Conservation (phyloP, 2,329 filamentous ascomycete genomes). For the Rhynchosporium secalis region DNA sequence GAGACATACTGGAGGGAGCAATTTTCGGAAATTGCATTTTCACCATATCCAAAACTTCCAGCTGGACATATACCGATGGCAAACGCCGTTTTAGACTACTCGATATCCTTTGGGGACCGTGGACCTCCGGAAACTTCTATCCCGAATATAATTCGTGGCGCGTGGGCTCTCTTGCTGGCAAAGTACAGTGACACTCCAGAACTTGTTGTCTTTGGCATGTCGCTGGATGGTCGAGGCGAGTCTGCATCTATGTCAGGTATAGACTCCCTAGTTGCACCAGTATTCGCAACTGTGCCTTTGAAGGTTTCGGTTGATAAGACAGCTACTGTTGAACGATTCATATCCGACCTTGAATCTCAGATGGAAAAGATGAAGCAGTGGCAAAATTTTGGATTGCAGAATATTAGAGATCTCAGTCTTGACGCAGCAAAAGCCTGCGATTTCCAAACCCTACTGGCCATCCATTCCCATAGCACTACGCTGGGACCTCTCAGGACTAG, state of each 20-base stretch:
- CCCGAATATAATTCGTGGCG: slow-evolving; percentile 11
- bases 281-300: slow-evolving; percentile 47
- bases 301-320: slow-evolving; percentile 41
- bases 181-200: slow-evolving; percentile 6
- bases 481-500: not conserved
- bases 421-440: slow-evolving; percentile 43
- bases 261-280: slow-evolving; percentile 34
- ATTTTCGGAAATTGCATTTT: not conserved
- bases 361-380: slow-evolving; percentile 47
- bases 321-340: slow-evolving; percentile 42
- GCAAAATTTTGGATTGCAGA: slow-evolving; percentile 42
- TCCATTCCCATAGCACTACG: slow-evolving; percentile 35
- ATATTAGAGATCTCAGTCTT: slow-evolving; percentile 28
- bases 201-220: slow-evolving; percentile 42
- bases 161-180: slow-evolving; percentile 12
- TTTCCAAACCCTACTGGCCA: slow-evolving; percentile 44
- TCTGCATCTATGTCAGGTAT: slow-evolving; percentile 41
- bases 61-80: not conserved
- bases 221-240: slow-evolving; percentile 44
- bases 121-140: not conserved
- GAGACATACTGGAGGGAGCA: not conserved
- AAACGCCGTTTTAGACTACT: not conserved
- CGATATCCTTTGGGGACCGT: not conserved
- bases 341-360: slow-evolving; percentile 48
- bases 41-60: slow-evolving; percentile 5